Percentiles rank a stretch among this genome's conserved stretches.
These are phyloP conservation scores for Magnaporthiopsis incrustans DNA, from an alignment of 2,329 filamentous ascomycete genomes.

Conservation along the genomic window DNA sequence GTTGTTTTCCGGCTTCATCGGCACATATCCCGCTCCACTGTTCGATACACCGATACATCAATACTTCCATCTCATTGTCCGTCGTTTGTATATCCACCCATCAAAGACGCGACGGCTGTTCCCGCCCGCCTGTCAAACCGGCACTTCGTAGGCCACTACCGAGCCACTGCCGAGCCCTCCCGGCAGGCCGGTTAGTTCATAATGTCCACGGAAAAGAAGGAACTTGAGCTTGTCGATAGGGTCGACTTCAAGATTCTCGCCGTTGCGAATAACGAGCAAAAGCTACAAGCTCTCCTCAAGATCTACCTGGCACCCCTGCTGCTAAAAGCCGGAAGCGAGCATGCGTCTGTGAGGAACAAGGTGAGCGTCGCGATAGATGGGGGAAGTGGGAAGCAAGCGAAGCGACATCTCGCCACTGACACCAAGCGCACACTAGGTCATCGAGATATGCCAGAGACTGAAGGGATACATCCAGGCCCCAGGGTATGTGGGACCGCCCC, in stretches of 20 bases:
- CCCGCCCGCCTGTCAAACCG: too few species aligned
- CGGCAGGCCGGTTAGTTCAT: too few species aligned
- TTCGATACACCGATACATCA: too few species aligned
- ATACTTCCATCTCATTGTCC: too few species aligned
- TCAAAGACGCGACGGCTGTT: too few species aligned
- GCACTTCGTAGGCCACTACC: too few species aligned
- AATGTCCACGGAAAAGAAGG: slow-evolving; percentile 48
- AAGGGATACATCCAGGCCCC: slow-evolving; percentile 46
- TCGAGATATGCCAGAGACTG: slow-evolving; percentile 42
- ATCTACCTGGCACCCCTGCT: slow-evolving; percentile 75
- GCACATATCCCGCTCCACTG: too few species aligned
- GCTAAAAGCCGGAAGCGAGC: slow-evolving; percentile 76
- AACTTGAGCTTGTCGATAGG: slow-evolving; percentile 75
- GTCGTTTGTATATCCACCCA: too few species aligned
- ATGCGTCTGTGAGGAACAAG: slow-evolving; percentile 73
- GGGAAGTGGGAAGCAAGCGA: not conserved
- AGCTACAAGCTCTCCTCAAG: slow-evolving; percentile 69
- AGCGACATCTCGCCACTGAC: not conserved
- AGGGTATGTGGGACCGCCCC: slow-evolving; percentile 24
- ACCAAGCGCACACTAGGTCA: slow-evolving; percentile 28
- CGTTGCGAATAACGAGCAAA: slow-evolving; percentile 74
- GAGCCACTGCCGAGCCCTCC: too few species aligned
- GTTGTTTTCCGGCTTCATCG: too few species aligned
- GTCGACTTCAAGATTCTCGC: slow-evolving; percentile 75
- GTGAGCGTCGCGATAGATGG: slow-evolving; percentile 25